Evolutionary conservation across 192 early-diverging fungal genomes (phyloP), one percentile per base, ranked within the genome.

Genomic region (Linnemannia zychae): DNA sequence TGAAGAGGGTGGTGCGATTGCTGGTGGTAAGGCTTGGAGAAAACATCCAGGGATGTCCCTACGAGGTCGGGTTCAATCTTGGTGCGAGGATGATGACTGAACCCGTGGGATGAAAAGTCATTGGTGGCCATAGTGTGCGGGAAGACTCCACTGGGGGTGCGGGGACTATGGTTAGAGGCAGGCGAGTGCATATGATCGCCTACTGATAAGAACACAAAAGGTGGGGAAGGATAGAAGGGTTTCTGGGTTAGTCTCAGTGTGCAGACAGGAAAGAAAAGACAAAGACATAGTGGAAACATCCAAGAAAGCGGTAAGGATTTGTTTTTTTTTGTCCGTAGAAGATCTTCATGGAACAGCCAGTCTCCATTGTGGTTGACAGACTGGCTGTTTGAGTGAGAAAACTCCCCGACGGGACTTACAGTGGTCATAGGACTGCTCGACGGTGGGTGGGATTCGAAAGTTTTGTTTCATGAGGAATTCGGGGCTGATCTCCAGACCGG

Each of bases 381-480:
- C 24, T 13, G 3, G 12, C 57, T 31, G 57, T 63, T 63, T 63
- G 57, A 63, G 57, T 63, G 12, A 63, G 57, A 31, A 12, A 24
- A 53, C 4, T 67, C 5, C 5, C 36, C 13, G 65, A 11, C n/a
- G 67, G 9, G 24, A 49, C 78, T 76, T 85, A 85, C 78, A 16
- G 57, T 81, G 46, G 24, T 87, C 84, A 69, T 83, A 89, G 22
- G 72, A 67, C 57, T 75, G 75, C 47, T 88, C 87, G n/a, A 88
- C 81, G 1, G 71, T 57, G 11, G 90, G 91, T 47, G 90, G 90
- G 78, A 92, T 90, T 18, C 91, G 78, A 76, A 92, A 92, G 79
- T 92, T 92, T 40, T 92, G 91, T 53, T 92, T 91, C 71, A 89
- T 83, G 7, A 92, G 52, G 68, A 92, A 88, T 52, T 92, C 90